phyloP scores from a whole-genome alignment of 2,329 filamentous ascomycete genomes.

The Trichoderma afroharzianum region DNA sequence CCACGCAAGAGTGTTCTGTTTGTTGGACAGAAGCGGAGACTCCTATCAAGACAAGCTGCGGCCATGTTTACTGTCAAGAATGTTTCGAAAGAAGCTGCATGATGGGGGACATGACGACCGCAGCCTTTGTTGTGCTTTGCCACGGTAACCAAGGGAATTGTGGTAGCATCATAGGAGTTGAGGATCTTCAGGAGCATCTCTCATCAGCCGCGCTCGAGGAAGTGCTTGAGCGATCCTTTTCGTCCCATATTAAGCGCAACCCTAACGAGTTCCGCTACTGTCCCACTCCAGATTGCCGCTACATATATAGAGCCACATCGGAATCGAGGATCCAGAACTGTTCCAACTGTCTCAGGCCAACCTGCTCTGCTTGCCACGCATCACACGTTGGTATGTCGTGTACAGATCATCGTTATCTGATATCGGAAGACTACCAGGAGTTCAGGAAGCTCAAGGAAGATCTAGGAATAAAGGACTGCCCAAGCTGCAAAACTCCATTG shows the following conservation, averaged over 20 bases:
- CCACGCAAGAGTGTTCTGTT: conserved; percentile 33
- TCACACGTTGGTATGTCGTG: conserved; percentile 35
- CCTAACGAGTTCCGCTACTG: conserved; percentile 37
- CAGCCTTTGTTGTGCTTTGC: background rate
- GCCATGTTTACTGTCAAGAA: conserved; percentile 39
- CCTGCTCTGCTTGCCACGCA: conserved; percentile 35
- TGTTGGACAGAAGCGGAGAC: conserved; percentile 37
- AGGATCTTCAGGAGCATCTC: background rate
- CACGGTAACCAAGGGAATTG: background rate
- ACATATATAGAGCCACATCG: conserved; percentile 36
- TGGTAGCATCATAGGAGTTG: background rate
- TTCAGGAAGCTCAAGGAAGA: conserved; percentile 31
- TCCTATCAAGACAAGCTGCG: conserved; percentile 33
- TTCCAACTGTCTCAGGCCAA: conserved; percentile 32
- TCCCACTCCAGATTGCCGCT: conserved; percentile 41
- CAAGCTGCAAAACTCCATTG: conserved; percentile 37
- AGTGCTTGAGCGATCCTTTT: conserved; percentile 36
- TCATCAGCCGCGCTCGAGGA: background rate
- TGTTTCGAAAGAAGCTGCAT: conserved; percentile 35
- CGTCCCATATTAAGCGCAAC: conserved; percentile 31
- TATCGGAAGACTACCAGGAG: conserved; percentile 26
- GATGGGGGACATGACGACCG: background rate
- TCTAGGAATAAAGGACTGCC: conserved; percentile 40
- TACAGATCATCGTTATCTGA: conserved; percentile 29
- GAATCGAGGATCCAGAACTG: conserved; percentile 28